Base-by-base conservation (phyloP, 495 filamentous ascomycete genomes). In the Hapsidospora chrysogenum region DNA sequence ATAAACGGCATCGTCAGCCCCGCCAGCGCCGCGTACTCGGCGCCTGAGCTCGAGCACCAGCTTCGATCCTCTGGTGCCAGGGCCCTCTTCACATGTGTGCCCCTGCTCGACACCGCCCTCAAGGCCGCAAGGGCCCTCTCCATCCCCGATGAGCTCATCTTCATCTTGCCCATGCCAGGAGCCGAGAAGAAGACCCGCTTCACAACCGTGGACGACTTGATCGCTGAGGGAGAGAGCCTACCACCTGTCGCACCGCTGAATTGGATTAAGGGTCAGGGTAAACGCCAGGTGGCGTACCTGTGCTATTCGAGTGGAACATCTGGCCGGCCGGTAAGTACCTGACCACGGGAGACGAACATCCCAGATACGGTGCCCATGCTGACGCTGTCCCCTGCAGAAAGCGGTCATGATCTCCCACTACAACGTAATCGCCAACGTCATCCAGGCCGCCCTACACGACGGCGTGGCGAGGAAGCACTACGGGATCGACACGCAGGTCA, bases 381-480 rank as follows among this genome's bases (percentile, higher is more conserved):
- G n/a, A n/a, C n/a, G n/a, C n/a, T n/a, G n/a, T n/a, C 9, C 16
- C n/a, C 15, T 41, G 17, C 36, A 87, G 77, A 94, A 94, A 84
- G 85, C 83, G 17, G 85, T 92, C 25, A 92, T 85, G 84, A 84
- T 94, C 41, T 78, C 82, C 10, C 85, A 94, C 54, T 56, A 63
- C 11, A 94, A 94, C 48, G 78, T 92, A 13, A 94, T 94, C 33
- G 73, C 82, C 19, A 94, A 92, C 45, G 66, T 72, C 1, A 48
- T 89, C 45, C 78, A 85, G 45, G 63, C 75, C 37, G 40, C 47
- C 13, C 50, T 61, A 9, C 74, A 58, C 39, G 78, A 87, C 20
- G 48, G 54, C n/a, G 42, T 55, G 1, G 41, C 47, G 3, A 41
- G 54, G 26, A 55, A 46, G 22, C 45, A 62, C 19, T 42, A 47